Base-by-base conservation (phyloP, 2,329 filamentous ascomycete genomes). In the Botryotinia calthae region DNA sequence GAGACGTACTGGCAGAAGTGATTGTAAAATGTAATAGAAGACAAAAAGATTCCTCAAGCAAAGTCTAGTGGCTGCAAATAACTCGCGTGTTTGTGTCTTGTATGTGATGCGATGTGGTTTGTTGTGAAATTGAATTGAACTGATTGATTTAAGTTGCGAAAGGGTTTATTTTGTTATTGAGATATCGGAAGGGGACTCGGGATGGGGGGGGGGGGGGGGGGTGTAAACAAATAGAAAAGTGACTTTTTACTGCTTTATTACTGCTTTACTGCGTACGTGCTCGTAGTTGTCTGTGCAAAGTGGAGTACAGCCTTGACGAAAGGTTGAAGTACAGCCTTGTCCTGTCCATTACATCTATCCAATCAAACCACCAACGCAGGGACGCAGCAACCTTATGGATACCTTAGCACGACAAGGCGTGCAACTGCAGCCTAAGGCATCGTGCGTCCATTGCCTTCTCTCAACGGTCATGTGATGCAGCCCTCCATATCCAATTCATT, bases 31-130 rank as follows among this genome's bases (percentile, higher is more conserved):
- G 34, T 22, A 37, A 28, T 28, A 25, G 40, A 48, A 51, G 51
- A 72, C 62, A 31, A 42, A 40, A 51, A 4, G 8, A 22, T 42
- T 72, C 31, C 62, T 58, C 31, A 42, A 72, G 70, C 62, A 40
- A 72, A 59, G 48, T n/a, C 51, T 56, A 67, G 51, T 48, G 28
- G 34, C 28, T 59, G 70, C 51, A 56, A 72, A 40, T 61, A 40
- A 56, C 40, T 66, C 31, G n/a, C 28, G 51, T 56, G 28, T 56
- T 56, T 56, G 51, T 18, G n/a, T 56, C 9, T 28, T 56, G 51
- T 28, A 28, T 56, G 51, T 56, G 51, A 56, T 59, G 34, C 28
- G 51, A 56, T 59, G 34, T 28, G 51, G 44, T 48, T n/a, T 59
- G 40, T 59, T 51, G 54, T 40, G 51, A 59, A 22, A n/a, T 48